Percentiles rank a stretch among this genome's conserved stretches.
Conservation (phyloP, 1,139 yeast genomes). For the Yamadazyma songkhlaensis region DNA sequence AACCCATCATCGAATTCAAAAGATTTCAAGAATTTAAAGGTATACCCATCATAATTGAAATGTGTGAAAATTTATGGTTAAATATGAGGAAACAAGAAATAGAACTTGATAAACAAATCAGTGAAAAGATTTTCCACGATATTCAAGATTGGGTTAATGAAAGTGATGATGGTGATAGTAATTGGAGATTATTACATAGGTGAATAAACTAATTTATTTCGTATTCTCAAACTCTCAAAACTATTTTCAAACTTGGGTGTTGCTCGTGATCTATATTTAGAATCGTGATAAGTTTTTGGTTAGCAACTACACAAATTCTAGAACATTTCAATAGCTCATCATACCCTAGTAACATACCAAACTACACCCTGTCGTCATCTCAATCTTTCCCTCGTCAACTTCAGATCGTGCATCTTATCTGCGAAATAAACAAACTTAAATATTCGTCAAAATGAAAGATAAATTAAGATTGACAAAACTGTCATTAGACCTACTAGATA, state of each 20-base stretch:
- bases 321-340: too few relatives aligned
- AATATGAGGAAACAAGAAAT: constrained; percentile 62
- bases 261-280: too few relatives aligned
- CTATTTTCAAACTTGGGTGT: too few relatives aligned
- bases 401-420: too few relatives aligned
- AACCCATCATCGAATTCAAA: constrained; percentile 66
- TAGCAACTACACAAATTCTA: too few relatives aligned
- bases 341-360: too few relatives aligned
- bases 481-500: constrained; percentile 65
- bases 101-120: constrained; percentile 54
- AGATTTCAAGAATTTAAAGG: constrained; percentile 54
- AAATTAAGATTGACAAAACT: constrained; percentile 22
- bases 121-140: constrained; percentile 52
- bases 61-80: constrained; percentile 66
- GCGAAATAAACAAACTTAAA: not conserved
- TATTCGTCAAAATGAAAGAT: constrained; percentile 1
- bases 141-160: constrained; percentile 58
- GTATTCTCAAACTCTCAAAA: too few relatives aligned
- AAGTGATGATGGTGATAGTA: constrained; percentile 34
- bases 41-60: constrained; percentile 63
- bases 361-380: too few relatives aligned
- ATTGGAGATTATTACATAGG: not conserved
- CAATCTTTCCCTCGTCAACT: too few relatives aligned
- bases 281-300: too few relatives aligned
- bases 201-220: too few relatives aligned